Evolutionary conservation across 192 early-diverging fungal genomes (phyloP).

Genomic region (Neocallimastix lanati): DNA sequence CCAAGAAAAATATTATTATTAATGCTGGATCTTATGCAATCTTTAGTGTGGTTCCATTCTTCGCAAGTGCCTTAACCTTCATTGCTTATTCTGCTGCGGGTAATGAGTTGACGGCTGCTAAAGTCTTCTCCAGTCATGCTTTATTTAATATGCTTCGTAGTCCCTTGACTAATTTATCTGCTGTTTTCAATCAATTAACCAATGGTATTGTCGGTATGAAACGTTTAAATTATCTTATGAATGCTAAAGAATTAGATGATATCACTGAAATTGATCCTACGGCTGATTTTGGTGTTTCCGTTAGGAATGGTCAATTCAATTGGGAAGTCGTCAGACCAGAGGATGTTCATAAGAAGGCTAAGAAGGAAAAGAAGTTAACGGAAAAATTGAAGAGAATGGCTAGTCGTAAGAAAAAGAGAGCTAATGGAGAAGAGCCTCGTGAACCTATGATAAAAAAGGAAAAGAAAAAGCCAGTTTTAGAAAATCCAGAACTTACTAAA

Average conservation of each 20-base stretch:
- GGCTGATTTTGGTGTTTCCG: neutral
- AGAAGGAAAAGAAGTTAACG: conserved; percentile 1
- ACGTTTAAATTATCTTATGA: neutral
- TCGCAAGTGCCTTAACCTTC: neutral
- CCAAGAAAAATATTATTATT: neutral
- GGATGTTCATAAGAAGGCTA: conserved; percentile 2
- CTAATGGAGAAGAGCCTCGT: too few species aligned
- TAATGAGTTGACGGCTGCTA: conserved; percentile 12
- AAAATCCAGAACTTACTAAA: too few species aligned
- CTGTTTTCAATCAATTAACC: neutral
- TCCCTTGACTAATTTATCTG: neutral
- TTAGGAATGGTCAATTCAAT: neutral
- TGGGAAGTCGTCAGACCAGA: conserved; percentile 1
- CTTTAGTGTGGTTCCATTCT: neutral
- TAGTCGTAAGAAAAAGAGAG: too few species aligned
- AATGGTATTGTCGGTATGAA: neutral
- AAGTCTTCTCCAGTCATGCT: conserved; percentile 16
- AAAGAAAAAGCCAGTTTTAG: too few species aligned
- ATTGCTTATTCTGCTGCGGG: conserved; percentile 1
- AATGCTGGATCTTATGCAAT: neutral
- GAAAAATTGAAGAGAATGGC: neutral
- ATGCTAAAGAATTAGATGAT: neutral
- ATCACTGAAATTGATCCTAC: neutral
- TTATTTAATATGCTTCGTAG: conserved; percentile 6
- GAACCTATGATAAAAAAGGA: too few species aligned